Conservation (phyloP, 1,284 basidiomycete genomes). For the Phaffia rhodozyma region DNA sequence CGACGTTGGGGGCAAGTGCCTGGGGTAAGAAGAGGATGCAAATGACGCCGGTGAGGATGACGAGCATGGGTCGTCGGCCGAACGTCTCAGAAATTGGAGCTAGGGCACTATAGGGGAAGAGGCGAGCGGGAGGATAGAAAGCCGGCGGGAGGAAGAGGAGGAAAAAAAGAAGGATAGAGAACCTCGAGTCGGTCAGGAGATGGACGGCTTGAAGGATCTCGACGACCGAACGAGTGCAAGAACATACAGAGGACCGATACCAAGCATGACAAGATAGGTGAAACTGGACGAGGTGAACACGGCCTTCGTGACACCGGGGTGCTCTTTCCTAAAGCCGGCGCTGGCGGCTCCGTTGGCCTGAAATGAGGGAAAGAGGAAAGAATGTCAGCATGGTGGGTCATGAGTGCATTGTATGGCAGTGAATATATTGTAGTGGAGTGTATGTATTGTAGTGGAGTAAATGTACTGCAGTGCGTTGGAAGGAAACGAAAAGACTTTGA, state of each 20-base stretch:
- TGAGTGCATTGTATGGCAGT: too few relatives aligned
- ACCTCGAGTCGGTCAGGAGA: not conserved
- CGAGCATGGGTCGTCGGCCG: conserved; percentile 23
- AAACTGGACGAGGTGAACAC: conserved; percentile 15
- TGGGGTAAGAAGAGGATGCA: conserved; percentile 34
- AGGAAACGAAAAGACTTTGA: too few relatives aligned
- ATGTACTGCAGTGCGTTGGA: too few relatives aligned
- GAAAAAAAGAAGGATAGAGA: conserved; percentile 18
- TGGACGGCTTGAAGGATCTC: too few relatives aligned
- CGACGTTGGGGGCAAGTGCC: conserved; percentile 26
- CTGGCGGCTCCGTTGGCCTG: conserved; percentile 21
- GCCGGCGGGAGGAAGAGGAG: not conserved
- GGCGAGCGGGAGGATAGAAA: not conserved
- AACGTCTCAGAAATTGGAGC: conserved; percentile 18
- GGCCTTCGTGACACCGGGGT: conserved; percentile 3
- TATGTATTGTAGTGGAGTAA: not conserved
- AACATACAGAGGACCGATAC: conserved; percentile 4
- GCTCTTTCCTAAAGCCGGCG: conserved; percentile 16
- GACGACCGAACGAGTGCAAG: not conserved
- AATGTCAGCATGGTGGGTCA: not conserved
- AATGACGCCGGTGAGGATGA: conserved; percentile 21
- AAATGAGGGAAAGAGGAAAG: too few relatives aligned
- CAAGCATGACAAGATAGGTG: conserved; percentile 22
- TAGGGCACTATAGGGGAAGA: not conserved
- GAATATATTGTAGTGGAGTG: too few relatives aligned